Conservation (phyloP, 257 asterid genomes). For the Lycium barbarum region DNA sequence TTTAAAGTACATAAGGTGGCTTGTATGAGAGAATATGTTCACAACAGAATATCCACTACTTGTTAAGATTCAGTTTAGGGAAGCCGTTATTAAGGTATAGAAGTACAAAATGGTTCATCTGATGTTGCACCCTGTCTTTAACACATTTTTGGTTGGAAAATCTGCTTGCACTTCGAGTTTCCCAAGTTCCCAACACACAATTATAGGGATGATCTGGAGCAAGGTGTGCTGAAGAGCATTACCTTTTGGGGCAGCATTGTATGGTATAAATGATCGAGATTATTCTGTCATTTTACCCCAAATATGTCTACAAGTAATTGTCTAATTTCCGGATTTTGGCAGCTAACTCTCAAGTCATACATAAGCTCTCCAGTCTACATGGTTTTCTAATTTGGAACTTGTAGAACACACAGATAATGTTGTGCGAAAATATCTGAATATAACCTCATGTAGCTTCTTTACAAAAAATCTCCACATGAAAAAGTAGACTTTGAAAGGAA, state of each 20-base stretch:
- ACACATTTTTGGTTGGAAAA: constrained; percentile 9
- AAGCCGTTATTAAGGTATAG: constrained; percentile 6
- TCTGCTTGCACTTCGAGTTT: not conserved
- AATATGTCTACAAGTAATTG: not conserved
- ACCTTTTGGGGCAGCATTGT: not conserved
- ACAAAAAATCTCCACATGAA: not conserved
- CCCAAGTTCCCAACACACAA: not conserved
- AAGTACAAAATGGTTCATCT: not conserved
- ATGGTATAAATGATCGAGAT: not conserved
- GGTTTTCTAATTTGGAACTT: not conserved
- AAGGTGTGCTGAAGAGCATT: constrained; percentile 9
- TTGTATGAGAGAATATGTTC: not conserved
- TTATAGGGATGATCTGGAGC: constrained; percentile 1
- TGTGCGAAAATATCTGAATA: no score
- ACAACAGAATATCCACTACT: constrained; percentile 13
- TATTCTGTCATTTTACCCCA: not conserved
- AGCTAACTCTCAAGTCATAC: not conserved
- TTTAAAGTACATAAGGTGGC: not conserved
- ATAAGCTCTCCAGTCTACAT: not conserved
- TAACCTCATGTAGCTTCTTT: not conserved
- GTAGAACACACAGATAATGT: no score
- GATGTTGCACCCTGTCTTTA: not conserved
- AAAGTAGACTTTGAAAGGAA: not conserved
- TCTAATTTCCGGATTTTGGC: constrained; percentile 9
- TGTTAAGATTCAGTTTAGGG: constrained; percentile 15